Base-by-base conservation (phyloP, 1,284 basidiomycete species). In the Singerocomus inundabilis region DNA sequence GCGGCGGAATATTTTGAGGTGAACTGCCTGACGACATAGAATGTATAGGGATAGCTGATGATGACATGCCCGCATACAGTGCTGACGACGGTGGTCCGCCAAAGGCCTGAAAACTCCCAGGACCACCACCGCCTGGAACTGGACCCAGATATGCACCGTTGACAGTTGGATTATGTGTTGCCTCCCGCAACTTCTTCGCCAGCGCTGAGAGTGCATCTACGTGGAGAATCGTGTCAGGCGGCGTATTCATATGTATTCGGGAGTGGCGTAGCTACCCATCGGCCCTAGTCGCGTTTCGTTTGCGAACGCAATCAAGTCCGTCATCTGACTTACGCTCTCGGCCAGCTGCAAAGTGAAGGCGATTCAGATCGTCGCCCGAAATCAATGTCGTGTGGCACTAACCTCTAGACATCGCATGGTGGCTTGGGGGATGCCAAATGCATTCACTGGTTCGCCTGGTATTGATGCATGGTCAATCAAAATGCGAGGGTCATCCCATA, bases 371-470 rank as follows among this genome's bases (percentile, higher is more conserved):
- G 26, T 46, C 28, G 25, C 34, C 34, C 38, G 21, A 40, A 11
- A 28, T 38, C 30, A 39, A 48, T 15, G 24, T 15, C 21, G 16
- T 30, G 18, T 18, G 26, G 24, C 44, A 62, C 70, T 46, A 46
- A 88, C 85, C 77, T 91, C 88, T 29, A 91, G 71, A 74, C 88
- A 89, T 52, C 88, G 75, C 88, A 91, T 90, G 16, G 88, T 89
- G 3, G 87, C 86, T 62, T 91, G 88, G 3, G 88, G 88, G 46
- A 91, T 88, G 3, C 88, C 88, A 68, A 91, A 91, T 29, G 85
- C 85, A 60, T 90, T 91, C 46, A 91, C 85, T 6, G 88, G 88
- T 61, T 89, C 88, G 8, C 79, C 77, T 13, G 88, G 88, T 56
- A 89, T 77, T 25, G 72, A 72, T 24, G 77, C 83, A 33, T 71